A percentile compares a stretch with the other conserved stretches of the same genome.
These are phyloP conservation scores for Tetrahymena elliotti DNA, from an alignment of 73 alveolate species.

Conservation along the genomic window DNA sequence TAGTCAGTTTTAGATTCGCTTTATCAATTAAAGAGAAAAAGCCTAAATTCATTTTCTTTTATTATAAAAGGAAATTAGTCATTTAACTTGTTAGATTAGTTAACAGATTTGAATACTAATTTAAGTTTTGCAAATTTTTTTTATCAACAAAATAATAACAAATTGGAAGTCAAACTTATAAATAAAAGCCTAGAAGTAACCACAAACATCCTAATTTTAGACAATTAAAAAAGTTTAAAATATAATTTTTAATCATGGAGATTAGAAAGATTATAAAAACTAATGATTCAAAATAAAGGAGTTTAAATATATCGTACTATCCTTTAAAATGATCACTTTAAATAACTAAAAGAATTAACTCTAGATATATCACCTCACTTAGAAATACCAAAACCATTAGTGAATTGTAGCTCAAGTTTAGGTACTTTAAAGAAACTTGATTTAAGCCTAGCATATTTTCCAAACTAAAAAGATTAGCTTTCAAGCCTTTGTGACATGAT, in stretches of 20 bases:
- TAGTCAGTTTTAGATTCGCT: not conserved
- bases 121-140: not conserved
- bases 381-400: too few relatives aligned
- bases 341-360: not conserved
- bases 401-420: too few relatives aligned
- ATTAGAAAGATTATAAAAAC: not conserved
- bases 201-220: not conserved
- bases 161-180: not conserved
- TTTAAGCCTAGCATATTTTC: too few relatives aligned
- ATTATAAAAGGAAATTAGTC: not conserved
- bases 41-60: not conserved
- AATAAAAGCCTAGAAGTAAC: not conserved
- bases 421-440: not conserved
- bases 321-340: not conserved
- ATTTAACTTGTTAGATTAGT: not conserved
- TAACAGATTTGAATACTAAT: not conserved
- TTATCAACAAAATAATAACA: not conserved
- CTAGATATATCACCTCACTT: not conserved
- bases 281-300: too few relatives aligned
- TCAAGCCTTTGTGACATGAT: not conserved
- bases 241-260: not conserved
- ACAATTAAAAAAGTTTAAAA: not conserved
- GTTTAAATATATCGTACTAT: too few relatives aligned
- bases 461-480: too few relatives aligned
- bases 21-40: not conserved